Conservation (phyloP, 306 rosid genomes). For the Pyrus communis region DNA sequence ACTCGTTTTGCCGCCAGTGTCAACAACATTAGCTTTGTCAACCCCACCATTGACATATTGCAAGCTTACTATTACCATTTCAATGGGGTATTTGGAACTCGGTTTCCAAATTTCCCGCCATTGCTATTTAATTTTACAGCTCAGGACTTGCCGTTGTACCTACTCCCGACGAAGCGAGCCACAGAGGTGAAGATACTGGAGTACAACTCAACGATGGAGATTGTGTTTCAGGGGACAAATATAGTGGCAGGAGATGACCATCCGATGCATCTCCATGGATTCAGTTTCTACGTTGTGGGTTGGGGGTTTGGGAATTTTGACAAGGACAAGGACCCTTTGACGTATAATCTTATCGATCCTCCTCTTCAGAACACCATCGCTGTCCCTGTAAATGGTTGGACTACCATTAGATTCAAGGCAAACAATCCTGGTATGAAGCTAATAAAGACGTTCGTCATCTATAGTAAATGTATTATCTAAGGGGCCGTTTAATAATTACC, state of each 20-base stretch:
- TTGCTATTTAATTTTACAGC: slow-evolving; percentile 18
- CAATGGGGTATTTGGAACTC: slow-evolving; percentile 7
- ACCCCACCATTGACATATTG: slow-evolving; percentile 16
- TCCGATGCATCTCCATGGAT: slow-evolving; percentile 35
- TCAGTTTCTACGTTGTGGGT: slow-evolving; percentile 21
- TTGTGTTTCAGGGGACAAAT: slow-evolving; percentile 27
- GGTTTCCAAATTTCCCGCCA: slow-evolving; percentile 17
- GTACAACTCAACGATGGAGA: slow-evolving; percentile 15
- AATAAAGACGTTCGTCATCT: not conserved
- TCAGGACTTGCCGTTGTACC: not conserved
- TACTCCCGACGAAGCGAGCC: slow-evolving; percentile 3
- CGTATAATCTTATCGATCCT: slow-evolving; percentile 24
- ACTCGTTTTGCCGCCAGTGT: slow-evolving; percentile 11
- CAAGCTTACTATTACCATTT: slow-evolving; percentile 16
- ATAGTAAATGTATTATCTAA: not conserved
- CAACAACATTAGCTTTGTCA: slow-evolving; percentile 29
- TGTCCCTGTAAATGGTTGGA: slow-evolving; percentile 25
- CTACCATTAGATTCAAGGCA: slow-evolving; percentile 24
- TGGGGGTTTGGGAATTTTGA: slow-evolving; percentile 23
- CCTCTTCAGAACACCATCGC: slow-evolving; percentile 19
- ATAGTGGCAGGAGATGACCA: slow-evolving; percentile 18
- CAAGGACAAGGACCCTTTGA: slow-evolving; percentile 17
- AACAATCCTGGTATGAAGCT: slow-evolving; percentile 18
- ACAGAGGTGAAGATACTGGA: slow-evolving; percentile 24
- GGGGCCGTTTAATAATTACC: no score